Percentiles rank a stretch among this genome's conserved stretches.
Conservation (phyloP, 2,329 filamentous ascomycete species). For the Ophiostoma sp. region DNA sequence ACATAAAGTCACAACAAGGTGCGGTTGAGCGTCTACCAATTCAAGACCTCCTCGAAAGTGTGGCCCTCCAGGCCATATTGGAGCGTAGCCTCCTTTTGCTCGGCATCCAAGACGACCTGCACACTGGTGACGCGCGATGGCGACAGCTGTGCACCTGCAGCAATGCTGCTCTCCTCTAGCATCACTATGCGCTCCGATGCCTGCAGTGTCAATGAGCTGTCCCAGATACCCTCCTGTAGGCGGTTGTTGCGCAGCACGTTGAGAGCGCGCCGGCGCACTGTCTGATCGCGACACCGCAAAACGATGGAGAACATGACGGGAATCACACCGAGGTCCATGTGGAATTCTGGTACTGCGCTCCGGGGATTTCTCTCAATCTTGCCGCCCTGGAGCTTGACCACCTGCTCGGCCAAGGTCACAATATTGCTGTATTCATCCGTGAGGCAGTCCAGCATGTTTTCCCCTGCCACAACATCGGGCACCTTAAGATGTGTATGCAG, state of each 20-base stretch:
- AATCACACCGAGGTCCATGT: constrained; percentile 24
- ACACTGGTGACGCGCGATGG: not conserved
- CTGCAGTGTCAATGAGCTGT: constrained; percentile 12
- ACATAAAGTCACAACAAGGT: not conserved
- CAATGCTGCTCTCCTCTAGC: constrained; percentile 8
- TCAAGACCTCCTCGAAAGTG: not conserved
- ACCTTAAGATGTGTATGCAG: not conserved
- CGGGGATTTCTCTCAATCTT: not conserved
- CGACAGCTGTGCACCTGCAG: not conserved
- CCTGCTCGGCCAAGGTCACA: not conserved
- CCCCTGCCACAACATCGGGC: not conserved
- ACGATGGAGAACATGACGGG: constrained; percentile 22
- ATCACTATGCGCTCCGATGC: constrained; percentile 16
- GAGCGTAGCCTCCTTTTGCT: not conserved
- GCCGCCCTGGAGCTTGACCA: not conserved
- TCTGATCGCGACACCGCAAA: constrained; percentile 16
- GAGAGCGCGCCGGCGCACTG: constrained; percentile 20
- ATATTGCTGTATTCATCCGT: not conserved
- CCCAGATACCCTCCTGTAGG: constrained; percentile 24
- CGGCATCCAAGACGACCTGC: not conserved
- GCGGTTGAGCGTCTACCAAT: not conserved
- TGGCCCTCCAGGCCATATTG: not conserved
- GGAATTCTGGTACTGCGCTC: constrained; percentile 13
- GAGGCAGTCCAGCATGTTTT: not conserved
- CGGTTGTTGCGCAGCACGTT: constrained; percentile 11